Percentiles rank a stretch among this genome's conserved stretches.
phyloP scores from a whole-genome alignment of 345 rosid species.

The Laguncularia racemosa region DNA sequence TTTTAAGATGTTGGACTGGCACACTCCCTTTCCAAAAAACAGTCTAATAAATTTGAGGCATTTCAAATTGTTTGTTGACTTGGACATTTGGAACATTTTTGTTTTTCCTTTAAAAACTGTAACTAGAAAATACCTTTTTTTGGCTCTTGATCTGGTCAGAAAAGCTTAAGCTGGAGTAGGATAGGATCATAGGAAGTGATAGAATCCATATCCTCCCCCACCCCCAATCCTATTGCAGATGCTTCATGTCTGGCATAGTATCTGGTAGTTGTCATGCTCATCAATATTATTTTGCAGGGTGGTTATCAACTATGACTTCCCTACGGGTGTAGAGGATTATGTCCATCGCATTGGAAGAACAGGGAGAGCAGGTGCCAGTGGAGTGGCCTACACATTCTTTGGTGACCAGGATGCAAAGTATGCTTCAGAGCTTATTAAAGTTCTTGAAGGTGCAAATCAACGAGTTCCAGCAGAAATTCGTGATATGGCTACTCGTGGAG shows the following conservation, averaged over 20 bases:
- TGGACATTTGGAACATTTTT: too few relatives aligned
- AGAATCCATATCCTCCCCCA: too few relatives aligned
- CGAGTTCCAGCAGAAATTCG: conserved; percentile 79
- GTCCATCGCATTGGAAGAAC: conserved; percentile 99
- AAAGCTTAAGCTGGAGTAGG: too few relatives aligned
- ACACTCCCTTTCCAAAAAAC: too few relatives aligned
- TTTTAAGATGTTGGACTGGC: too few relatives aligned
- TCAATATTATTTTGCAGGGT: conserved; percentile 39
- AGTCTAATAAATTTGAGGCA: too few relatives aligned
- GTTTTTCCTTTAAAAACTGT: too few relatives aligned
- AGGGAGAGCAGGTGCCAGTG: conserved; percentile 99
- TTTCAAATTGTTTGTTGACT: too few relatives aligned
- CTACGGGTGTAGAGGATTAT: conserved; percentile 95
- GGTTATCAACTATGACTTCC: conserved; percentile 92
- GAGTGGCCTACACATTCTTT: conserved; percentile 74
- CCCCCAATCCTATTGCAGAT: too few relatives aligned
- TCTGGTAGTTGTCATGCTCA: neutral
- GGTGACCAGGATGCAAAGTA: conserved; percentile 89
- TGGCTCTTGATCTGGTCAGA: too few relatives aligned
- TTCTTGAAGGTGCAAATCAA: conserved; percentile 92
- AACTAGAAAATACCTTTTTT: too few relatives aligned
- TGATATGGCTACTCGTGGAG: conserved; percentile 78
- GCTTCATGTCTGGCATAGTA: neutral
- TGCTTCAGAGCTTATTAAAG: conserved; percentile 78
- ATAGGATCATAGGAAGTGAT: too few relatives aligned